phyloP scores from a whole-genome alignment of 2,329 filamentous ascomycete species.

The Colletotrichum sp. region DNA sequence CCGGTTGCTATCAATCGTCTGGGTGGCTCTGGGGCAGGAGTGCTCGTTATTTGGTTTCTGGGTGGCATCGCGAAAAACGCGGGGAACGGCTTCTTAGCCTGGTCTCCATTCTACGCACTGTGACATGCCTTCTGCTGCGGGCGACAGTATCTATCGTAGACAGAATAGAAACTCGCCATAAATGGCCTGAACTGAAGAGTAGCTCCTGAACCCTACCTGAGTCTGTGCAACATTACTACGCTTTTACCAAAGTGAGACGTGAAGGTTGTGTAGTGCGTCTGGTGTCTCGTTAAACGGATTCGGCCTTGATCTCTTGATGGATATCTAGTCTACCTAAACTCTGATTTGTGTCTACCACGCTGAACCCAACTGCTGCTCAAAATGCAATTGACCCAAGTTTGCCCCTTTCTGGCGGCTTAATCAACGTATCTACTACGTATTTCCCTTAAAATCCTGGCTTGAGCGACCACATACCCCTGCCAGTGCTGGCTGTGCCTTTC shows the following conservation, averaged over 20 bases:
- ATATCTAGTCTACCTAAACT: background rate
- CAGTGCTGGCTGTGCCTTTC: constrained; percentile 46
- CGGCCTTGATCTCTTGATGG: background rate
- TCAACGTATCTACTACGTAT: background rate
- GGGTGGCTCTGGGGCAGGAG: constrained; percentile 33
- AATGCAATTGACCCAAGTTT: background rate
- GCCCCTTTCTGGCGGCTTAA: background rate
- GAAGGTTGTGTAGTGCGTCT: fast-evolving
- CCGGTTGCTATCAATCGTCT: constrained; percentile 29
- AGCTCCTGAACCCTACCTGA: constrained; percentile 19
- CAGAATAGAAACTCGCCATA: constrained; percentile 25
- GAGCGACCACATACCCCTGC: constrained; percentile 60
- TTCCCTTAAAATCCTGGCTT: constrained; percentile 29
- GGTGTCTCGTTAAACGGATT: fast-evolving
- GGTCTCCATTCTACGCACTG: constrained; percentile 60
- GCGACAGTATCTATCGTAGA: constrained; percentile 24
- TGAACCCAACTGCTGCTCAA: background rate
- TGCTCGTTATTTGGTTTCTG: constrained; percentile 54
- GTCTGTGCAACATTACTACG: background rate
- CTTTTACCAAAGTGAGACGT: background rate
- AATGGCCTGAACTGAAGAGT: constrained; percentile 25
- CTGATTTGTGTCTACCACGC: background rate
- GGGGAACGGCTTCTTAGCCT: constrained; percentile 72
- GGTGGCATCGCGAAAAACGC: constrained; percentile 74
- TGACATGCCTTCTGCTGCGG: constrained; percentile 22